A percentile compares a stretch with the other conserved stretches of the same genome.
Evolutionary conservation across 805 yeast genomes (phyloP).

Genomic region (Saccharomycopsis malanga): DNA sequence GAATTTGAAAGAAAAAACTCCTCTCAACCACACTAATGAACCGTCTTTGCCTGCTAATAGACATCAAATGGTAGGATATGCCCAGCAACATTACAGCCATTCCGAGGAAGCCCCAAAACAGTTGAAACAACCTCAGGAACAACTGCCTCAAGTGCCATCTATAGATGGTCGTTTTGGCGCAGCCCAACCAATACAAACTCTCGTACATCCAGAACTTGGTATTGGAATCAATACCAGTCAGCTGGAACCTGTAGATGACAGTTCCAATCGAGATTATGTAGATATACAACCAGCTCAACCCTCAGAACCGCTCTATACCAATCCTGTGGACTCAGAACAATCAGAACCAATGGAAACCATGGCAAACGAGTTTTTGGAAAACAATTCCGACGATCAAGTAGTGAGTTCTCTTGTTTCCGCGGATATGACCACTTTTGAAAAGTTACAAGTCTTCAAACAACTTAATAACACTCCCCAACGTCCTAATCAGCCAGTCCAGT

Average conservation of each 20-base stretch:
- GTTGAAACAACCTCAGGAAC: too few species aligned
- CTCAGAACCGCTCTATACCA: too few species aligned
- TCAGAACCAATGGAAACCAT: too few species aligned
- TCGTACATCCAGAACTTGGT: too few species aligned
- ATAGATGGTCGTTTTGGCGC: conserved; percentile 1
- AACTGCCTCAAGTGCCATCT: conserved; percentile 9
- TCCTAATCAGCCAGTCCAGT: conserved; percentile 51
- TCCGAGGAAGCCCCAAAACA: too few species aligned
- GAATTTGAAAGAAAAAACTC: conserved; percentile 11
- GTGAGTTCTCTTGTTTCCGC: conserved; percentile 17
- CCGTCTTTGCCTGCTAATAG: background rate
- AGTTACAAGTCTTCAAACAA: conserved; percentile 28
- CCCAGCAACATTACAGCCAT: too few species aligned
- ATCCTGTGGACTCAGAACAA: too few species aligned
- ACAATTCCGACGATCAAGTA: conserved; percentile 18
- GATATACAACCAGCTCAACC: too few species aligned
- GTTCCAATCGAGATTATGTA: too few species aligned
- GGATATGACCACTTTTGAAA: conserved; percentile 19
- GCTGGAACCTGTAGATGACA: too few species aligned
- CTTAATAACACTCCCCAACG: conserved; percentile 32
- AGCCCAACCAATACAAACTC: too few species aligned
- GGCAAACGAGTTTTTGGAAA: background rate
- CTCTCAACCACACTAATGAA: background rate
- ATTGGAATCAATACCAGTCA: too few species aligned
- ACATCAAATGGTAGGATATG: background rate